Evolutionary conservation across 1,139 yeast species (phyloP), one percentile per base, ranked within the genome.

Genomic region (Debaryomyces nepalensis): DNA sequence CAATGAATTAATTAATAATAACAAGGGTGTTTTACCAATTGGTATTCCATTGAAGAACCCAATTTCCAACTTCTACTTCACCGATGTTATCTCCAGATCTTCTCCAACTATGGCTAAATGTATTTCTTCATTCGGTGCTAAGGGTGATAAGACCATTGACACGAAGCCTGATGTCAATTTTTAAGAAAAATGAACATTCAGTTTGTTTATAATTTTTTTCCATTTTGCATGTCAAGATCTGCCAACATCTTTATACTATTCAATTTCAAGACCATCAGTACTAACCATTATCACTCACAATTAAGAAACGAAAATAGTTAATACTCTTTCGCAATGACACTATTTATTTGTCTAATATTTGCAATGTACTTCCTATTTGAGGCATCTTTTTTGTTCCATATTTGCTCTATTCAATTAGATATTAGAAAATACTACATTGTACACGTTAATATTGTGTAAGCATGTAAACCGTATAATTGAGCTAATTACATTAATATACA

Each of bases 81-180:
- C 96, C 34, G 95, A 88, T 64, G 88, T 86, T 50, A 84, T 88
- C 55, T 84, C 96, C 29, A 80, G 96, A 73, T 82, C 88, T 44
- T 87, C 96, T 40, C 89, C 90, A 54, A 87, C 96, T 30, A 87
- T 88, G 96, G 95, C 96, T 41, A 84, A 79, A 70, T 85, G 95
- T 76, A 77, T 82, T 48, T 70, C 82, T 42, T 68, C 84, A 42
- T 82, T 82, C 59, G 88, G 88, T 46, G 78, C 84, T 46, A 77
- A 79, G 66, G 72, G 81, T 52, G 87, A 81, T 50, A 82, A 82
- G 63, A 63, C 72, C 43, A 62, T 62, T 46, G 85, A 81, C 60
- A 77, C 77, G 48, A 73, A 63, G 51, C 78, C 78, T 42, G 66
- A 60, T 43, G 59, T 69, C 47, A 64, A 64, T 54, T 64, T 68